Base-by-base conservation (phyloP, 441 rosid genomes). In the Adansonia madagascariensis region DNA sequence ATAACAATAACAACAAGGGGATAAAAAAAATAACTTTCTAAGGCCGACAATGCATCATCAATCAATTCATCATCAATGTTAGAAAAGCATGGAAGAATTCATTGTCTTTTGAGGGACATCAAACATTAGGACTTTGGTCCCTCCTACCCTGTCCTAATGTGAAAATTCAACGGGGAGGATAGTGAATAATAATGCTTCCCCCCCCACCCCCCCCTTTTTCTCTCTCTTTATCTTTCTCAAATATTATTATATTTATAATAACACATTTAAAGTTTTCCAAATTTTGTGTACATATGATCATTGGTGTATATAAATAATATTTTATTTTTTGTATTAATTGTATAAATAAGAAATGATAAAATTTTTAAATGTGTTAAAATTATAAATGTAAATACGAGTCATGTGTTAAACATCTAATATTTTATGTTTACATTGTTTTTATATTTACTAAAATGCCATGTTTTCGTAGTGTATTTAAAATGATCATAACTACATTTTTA, bases 21-120 rank as follows among this genome's bases (percentile, higher is more conserved):
- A 20, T 9, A 20, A 7, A 15, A n/a, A 8, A 65, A 6, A 65
- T 3, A 64, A 17, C 24, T 35, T 64, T 27, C 49, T n/a, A 6
- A 3, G 14, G 52, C 39, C 39, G 39, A 3, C 56, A 0, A 59
- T 22, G 31, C 20, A 66, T 44, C 47, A 62, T 62, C 68, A 6
- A 12, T 31, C 39, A 35, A 35, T 35, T 35, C 39, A 35, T 44
- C 71, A 65, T 65, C 50, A 17, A n/a, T 43, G 71, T 44, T 43
- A 44, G 35, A 67, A 44, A 67, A 18, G 71, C 55, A 18, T 67
- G 8, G 52, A 27, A 67, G 55, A 8, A 67, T 55, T 44, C 71
- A 2, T 17, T 67, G 35, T 67, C 71, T 44, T 66, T 35, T 9
- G 35, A 18, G 52, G 55, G 71, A 44, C 55, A 46, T 18, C 71